Base-by-base conservation (phyloP, 176 grass and related monocot species). In the Chrysopogon serrulatus region DNA sequence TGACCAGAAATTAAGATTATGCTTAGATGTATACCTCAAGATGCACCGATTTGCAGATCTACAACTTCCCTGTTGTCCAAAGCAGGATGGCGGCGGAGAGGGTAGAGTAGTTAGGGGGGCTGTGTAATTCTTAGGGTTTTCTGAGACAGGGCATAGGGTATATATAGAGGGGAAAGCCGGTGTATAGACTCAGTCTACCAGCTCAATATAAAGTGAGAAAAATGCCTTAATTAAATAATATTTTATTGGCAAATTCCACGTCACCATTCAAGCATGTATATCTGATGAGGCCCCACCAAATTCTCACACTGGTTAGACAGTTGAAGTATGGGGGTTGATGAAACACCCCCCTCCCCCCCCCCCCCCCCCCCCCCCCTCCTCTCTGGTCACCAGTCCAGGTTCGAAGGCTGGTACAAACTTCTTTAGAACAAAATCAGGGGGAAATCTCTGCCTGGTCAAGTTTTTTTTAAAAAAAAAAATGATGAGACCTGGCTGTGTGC, bases 1-100 rank as follows among this genome's bases (percentile, higher is more conserved):
- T 18, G 44, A 67, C 45, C 7, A 19, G 61, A 3, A 27, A 65
- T 27, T 5, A 74, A 73, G 53, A 8, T 34, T 19, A 44, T 48
- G 24, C 60, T 19, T 54, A 71, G 83, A 76, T 86, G 42, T 71
- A 31, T 68, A 90, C 88, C 88, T 59, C 79, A 82, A 78, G 73
- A 82, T 71, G 72, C 41, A 86, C 14, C 33, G 40, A 31, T 71
- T 71, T 77, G 83, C 10, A 11, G 56, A 82, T 78, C 65, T 72
- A 49, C 57, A 9, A 44, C 21, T 37, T 65, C 34, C 56, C 56
- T 30, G 13, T 82, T 48, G 68, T 32, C 23, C 23, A 27, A 65
- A 59, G 54, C 40, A 27, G 78, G 73, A 82, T 78, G 24, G 57
- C 53, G 65, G 45, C 28, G 23, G 11, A 45, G 68, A 73, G n/a